Evolutionary conservation across 768 basidiomycete species (phyloP), one percentile per base, ranked within the genome.

Genomic region (Exsudoporus frostii): DNA sequence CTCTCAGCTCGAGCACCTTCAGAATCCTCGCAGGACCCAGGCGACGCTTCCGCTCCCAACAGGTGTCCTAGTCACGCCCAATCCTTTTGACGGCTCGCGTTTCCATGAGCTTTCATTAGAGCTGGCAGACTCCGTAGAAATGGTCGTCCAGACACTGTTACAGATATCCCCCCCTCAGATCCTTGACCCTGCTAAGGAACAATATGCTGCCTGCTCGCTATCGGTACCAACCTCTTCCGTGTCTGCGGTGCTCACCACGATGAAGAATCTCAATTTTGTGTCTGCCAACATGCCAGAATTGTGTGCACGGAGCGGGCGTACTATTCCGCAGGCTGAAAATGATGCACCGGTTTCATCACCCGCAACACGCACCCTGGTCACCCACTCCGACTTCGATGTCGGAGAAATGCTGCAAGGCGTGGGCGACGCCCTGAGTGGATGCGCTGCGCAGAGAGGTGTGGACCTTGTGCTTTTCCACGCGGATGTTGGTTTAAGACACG

Each of bases 231-330:
- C 90, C 0, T 82, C 92, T 7, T 91, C 88, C 58, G 79, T 98
- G 71, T 89, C 90, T 17, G 90, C 92, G 36, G 78, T 98, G 68
- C 82, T 97, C 67, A 91, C 90, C 17, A 81, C 87, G 36, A 92
- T 97, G 90, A 92, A 93, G 73, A 90, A 88, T 59, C 81, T 98
- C 58, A 96, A 96, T 67, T 96, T 90, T 64, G 82, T 97, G 58
- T 91, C 91, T 5, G 90, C 90, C n/a, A 88, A 92, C 67, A 83
- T 91, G 82, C 65, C 77, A 6, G 70, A 79, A 11, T 57, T 68
- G 30, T 67, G 62, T 53, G 57, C 60, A 37, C 60, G 56, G 41
- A 45, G 53, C 20, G 61, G 56, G 40, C 47, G 43, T 39, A 41
- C 48, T 29, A 40, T 45, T 56, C 57, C 56, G 53, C 61, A 52